Percentiles rank a stretch among this genome's conserved stretches.
phyloP scores from a whole-genome alignment of 306 rosid species.

The Biancaea sappan region DNA sequence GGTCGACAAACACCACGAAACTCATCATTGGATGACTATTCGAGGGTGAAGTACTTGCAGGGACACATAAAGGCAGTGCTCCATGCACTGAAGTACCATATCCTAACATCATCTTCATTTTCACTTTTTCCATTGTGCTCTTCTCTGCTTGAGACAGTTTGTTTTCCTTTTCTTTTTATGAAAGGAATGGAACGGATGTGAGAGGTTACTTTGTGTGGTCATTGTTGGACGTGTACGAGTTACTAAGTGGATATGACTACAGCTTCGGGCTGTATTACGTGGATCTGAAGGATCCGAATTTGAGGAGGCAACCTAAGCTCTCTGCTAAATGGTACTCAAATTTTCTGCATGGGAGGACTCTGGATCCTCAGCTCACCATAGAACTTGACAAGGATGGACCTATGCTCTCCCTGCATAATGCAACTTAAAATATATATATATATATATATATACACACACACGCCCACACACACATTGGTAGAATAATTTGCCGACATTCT shows the following conservation, averaged over 20 bases:
- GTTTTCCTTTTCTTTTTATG: not conserved
- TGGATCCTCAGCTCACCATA: not conserved
- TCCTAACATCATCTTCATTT: no score
- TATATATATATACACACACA: no score
- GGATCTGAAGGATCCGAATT: slow-evolving; percentile 10
- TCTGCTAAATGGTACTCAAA: slow-evolving; percentile 34
- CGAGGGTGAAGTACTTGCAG: slow-evolving; percentile 48
- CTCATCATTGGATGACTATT: slow-evolving; percentile 52
- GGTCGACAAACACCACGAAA: slow-evolving; percentile 46
- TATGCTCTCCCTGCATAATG: not conserved
- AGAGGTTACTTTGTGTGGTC: slow-evolving; percentile 38
- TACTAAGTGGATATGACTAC: slow-evolving; percentile 15
- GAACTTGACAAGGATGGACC: slow-evolving; percentile 4
- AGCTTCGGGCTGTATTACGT: slow-evolving; percentile 28
- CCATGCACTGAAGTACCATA: not conserved
- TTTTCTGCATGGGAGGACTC: slow-evolving; percentile 3
- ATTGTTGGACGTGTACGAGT: slow-evolving; percentile 25
- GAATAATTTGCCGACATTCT: not conserved
- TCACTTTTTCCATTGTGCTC: not conserved
- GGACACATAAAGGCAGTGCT: slow-evolving; percentile 32
- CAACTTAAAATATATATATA: not conserved
- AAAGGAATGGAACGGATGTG: slow-evolving; percentile 33
- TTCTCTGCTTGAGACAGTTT: not conserved
- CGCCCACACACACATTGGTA: no score
- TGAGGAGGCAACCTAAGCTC: slow-evolving; percentile 36